These are phyloP conservation scores for Rhizopogon salebrosus DNA, from an alignment of 768 basidiomycete species.

Conservation along the genomic window DNA sequence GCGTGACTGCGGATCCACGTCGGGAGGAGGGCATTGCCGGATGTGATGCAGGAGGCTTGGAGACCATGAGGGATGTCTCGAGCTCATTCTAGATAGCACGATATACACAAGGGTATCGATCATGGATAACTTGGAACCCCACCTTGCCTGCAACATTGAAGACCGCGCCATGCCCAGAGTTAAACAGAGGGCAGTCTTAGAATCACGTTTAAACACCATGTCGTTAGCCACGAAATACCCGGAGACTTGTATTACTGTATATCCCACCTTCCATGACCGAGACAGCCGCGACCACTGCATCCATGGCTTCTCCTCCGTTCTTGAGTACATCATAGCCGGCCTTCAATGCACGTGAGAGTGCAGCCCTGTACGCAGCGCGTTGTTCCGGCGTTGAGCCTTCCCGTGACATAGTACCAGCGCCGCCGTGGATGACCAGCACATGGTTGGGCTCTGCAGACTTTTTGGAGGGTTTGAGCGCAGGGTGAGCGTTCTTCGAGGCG, in stretches of 20 bases:
- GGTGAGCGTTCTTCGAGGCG: background rate
- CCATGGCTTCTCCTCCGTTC: conserved; percentile 75
- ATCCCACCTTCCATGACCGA: conserved; percentile 61
- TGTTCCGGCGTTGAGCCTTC: conserved; percentile 55
- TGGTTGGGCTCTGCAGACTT: conserved; percentile 13
- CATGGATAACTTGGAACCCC: background rate
- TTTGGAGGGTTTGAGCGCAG: conserved; percentile 2
- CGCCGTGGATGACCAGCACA: conserved; percentile 73
- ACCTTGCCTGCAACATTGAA: conserved; percentile 81
- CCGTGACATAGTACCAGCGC: conserved; percentile 66
- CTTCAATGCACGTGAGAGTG: conserved; percentile 47
- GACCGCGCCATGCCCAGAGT: conserved; percentile 75
- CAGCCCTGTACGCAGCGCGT: conserved; percentile 51
- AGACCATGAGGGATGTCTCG: conserved; percentile 77
- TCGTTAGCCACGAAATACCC: background rate
- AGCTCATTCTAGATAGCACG: conserved; percentile 62
- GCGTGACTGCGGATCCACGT: conserved; percentile 59
- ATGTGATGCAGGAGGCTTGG: conserved; percentile 65
- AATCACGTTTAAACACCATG: background rate
- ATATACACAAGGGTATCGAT: background rate
- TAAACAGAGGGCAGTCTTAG: conserved; percentile 73
- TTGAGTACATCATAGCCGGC: conserved; percentile 61
- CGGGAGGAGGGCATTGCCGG: conserved; percentile 53
- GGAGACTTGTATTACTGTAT: background rate
- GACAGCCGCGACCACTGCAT: conserved; percentile 75